These are phyloP conservation scores for Macroventuria anomochaeta DNA, from an alignment of 2,329 filamentous ascomycete genomes.

Conservation along the genomic window DNA sequence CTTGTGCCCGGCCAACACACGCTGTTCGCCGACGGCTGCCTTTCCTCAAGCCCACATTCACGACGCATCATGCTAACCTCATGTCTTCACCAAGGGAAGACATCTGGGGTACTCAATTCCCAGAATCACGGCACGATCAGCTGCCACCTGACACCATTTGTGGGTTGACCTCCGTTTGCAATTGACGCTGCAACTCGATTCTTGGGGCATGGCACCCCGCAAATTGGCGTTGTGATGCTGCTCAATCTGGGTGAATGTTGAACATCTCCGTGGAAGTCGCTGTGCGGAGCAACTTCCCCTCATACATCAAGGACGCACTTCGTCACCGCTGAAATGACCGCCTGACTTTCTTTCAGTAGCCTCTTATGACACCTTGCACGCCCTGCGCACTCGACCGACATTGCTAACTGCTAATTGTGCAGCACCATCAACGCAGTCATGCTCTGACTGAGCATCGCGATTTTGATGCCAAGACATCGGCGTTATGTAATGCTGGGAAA, in stretches of 20 bases:
- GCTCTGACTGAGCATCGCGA: conserved; percentile 20
- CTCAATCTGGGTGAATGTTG: conserved; percentile 22
- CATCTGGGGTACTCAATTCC: conserved; percentile 25
- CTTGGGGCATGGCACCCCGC: conserved; percentile 30
- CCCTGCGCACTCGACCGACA: conserved; percentile 3
- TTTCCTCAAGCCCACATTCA: conserved; percentile 6
- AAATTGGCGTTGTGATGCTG: conserved; percentile 30
- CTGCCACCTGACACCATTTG: conserved; percentile 23
- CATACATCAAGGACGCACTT: conserved; percentile 16
- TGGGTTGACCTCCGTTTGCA: conserved; percentile 3
- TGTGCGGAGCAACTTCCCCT: conserved; percentile 10
- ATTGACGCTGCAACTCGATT: not conserved
- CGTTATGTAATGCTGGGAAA: conserved; percentile 41
- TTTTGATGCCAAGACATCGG: conserved; percentile 37
- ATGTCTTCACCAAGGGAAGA: conserved; percentile 25
- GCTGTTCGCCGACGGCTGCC: conserved; percentile 28
- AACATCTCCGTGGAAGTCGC: conserved; percentile 43
- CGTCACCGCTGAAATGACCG: conserved; percentile 13
- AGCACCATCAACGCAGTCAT: conserved; percentile 24
- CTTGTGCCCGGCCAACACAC: not conserved
- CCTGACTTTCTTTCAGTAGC: conserved; percentile 15
- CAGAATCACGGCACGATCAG: conserved; percentile 24
- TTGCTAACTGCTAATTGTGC: conserved; percentile 31
- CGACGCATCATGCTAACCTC: conserved; percentile 23
- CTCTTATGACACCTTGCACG: conserved; percentile 1